Percentiles rank a stretch among this genome's conserved stretches.
phyloP scores from a whole-genome alignment of 2,329 filamentous ascomycete genomes.

The Dothidotthia symphoricarpi region DNA sequence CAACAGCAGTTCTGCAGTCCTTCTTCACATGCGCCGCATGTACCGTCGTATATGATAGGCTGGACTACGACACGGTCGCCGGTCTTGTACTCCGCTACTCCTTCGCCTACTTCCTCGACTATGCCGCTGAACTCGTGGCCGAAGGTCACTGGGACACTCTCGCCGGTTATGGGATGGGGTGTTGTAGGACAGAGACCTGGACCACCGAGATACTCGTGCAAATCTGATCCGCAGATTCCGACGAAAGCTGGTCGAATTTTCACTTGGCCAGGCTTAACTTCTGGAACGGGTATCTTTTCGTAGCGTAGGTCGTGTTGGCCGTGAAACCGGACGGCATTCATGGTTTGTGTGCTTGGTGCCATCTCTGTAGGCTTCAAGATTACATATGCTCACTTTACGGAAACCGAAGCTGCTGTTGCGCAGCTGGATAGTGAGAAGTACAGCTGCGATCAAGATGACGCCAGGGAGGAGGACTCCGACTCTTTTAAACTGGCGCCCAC shows the following conservation, averaged over 20 bases:
- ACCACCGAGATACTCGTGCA: constrained; percentile 52
- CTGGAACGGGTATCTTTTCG: constrained; percentile 45
- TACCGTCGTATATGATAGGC: constrained; percentile 56
- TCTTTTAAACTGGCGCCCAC: constrained; percentile 1
- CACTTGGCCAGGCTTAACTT: constrained; percentile 43
- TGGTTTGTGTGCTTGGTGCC: constrained; percentile 26
- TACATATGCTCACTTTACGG: constrained; percentile 1
- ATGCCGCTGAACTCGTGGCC: constrained; percentile 56
- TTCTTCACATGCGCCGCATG: constrained; percentile 53
- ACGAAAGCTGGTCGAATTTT: constrained; percentile 46
- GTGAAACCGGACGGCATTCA: constrained; percentile 51
- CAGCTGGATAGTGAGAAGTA: no score
- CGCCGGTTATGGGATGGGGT: constrained; percentile 56
- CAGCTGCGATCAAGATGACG: neutral
- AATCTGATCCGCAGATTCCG: constrained; percentile 45
- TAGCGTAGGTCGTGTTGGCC: constrained; percentile 46
- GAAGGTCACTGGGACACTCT: constrained; percentile 53
- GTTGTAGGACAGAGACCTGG: constrained; percentile 51
- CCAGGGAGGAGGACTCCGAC: neutral
- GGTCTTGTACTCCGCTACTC: constrained; percentile 48
- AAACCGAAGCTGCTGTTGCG: neutral
- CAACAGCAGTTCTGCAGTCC: constrained; percentile 56
- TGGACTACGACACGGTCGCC: constrained; percentile 53
- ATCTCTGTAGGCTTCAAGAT: constrained; percentile 14
- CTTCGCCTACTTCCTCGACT: constrained; percentile 54